These are phyloP conservation scores for Trametes sp. DNA, from an alignment of 1,284 basidiomycete genomes.

Conservation along the genomic window DNA sequence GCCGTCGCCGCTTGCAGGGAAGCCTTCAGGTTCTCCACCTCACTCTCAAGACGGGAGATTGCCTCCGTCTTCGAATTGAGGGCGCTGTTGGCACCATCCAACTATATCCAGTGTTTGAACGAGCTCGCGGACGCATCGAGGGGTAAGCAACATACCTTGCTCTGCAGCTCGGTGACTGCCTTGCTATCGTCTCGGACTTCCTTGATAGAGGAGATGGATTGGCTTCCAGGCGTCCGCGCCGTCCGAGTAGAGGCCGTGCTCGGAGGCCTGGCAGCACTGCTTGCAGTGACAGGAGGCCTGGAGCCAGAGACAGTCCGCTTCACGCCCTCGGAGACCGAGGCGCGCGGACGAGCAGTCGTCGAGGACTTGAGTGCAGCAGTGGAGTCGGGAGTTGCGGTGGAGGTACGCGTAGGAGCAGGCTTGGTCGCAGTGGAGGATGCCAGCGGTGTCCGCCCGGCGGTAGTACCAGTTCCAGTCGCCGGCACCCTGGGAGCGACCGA, in stretches of 20 bases:
- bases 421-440: constrained; percentile 25
- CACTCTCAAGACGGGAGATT: constrained; percentile 58
- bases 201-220: constrained; percentile 73
- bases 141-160: constrained; percentile 53
- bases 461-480: constrained; percentile 34
- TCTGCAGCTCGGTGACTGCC: constrained; percentile 62
- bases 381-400: constrained; percentile 57
- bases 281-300: constrained; percentile 34
- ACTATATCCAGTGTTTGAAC: constrained; percentile 48
- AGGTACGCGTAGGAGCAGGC: constrained; percentile 44
- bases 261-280: constrained; percentile 33
- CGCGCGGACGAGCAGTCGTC: constrained; percentile 41
- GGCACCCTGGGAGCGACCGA: constrained; percentile 47
- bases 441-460: constrained; percentile 32
- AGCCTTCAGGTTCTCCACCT: constrained; percentile 56
- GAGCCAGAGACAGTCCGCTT: constrained; percentile 42
- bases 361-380: constrained; percentile 35
- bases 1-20: constrained; percentile 57
- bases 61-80: constrained; percentile 58
- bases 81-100: constrained; percentile 61
- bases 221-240: constrained; percentile 51
- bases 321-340: constrained; percentile 45
- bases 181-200: constrained; percentile 71
- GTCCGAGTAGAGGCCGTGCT: constrained; percentile 44
- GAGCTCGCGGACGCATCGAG: background rate